These are phyloP conservation scores for Solidago caesia DNA, from an alignment of 129 eudicot genomes.

Conservation along the genomic window DNA sequence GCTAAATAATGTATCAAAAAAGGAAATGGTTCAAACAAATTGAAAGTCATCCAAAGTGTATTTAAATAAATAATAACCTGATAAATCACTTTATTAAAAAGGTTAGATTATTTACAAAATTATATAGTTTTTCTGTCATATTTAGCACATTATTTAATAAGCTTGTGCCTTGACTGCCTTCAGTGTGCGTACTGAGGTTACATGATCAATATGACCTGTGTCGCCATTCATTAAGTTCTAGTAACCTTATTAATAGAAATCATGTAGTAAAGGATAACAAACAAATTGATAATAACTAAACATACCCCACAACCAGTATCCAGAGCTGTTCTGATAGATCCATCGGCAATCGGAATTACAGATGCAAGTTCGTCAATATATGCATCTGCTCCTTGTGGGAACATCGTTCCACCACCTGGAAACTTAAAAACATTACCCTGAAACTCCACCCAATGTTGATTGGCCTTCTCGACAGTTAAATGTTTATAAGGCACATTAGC, in stretches of 20 bases:
- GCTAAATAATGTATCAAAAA: neutral
- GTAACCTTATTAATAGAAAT: neutral
- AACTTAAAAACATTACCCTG: slow-evolving; percentile 89
- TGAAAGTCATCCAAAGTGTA: neutral
- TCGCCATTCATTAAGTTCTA: no score
- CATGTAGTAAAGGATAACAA: slow-evolving; percentile 1
- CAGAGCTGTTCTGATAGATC: slow-evolving; percentile 82
- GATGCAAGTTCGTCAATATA: slow-evolving; percentile 91
- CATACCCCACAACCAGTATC: slow-evolving; percentile 99
- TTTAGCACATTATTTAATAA: no score
- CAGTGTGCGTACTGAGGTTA: no score
- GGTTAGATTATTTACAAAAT: no score
- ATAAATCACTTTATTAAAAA: neutral
- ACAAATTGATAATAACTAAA: slow-evolving; percentile 3
- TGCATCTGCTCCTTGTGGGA: slow-evolving; percentile 97
- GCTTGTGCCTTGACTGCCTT: no score
- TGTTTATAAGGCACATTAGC: slow-evolving; percentile 84
- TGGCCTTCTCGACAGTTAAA: slow-evolving; percentile 88
- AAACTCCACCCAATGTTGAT: slow-evolving; percentile 89
- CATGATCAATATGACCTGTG: no score
- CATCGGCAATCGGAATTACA: slow-evolving; percentile 76
- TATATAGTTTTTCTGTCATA: no score
- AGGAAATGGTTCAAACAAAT: neutral
- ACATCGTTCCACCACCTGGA: slow-evolving; percentile 99
- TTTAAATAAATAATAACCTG: neutral